These are phyloP conservation scores for Candida tunisiensis DNA, from an alignment of 1,139 yeast species.

Conservation along the genomic window DNA sequence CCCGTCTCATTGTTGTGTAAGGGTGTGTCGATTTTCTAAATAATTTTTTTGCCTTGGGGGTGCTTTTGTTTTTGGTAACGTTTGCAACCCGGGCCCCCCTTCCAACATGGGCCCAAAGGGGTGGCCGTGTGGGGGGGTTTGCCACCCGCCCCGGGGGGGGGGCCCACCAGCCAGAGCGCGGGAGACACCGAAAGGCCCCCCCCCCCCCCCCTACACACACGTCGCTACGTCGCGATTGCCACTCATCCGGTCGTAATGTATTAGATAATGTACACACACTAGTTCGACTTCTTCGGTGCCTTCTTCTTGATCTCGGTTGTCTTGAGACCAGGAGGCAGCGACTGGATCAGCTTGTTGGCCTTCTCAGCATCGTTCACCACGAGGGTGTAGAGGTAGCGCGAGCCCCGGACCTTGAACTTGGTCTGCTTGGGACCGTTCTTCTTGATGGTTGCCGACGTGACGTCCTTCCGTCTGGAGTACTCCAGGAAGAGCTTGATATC, in stretches of 20 bases:
- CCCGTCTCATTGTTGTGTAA: too few species aligned
- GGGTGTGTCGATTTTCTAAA: too few species aligned
- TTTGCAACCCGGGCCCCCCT: too few species aligned
- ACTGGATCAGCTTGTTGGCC: constrained; percentile 97
- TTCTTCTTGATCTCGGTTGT: constrained; percentile 29
- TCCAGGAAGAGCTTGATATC: constrained; percentile 97
- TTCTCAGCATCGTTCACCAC: constrained; percentile 91
- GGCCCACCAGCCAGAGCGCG: too few species aligned
- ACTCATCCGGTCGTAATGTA: not conserved
- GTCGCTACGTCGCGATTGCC: too few species aligned
- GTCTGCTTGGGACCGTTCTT: constrained; percentile 83
- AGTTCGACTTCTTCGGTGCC: constrained; percentile 12
- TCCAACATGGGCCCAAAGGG: too few species aligned
- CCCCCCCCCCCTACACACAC: too few species aligned
- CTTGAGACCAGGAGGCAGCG: constrained; percentile 90
- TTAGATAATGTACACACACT: not conserved
- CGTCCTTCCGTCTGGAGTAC: constrained; percentile 94
- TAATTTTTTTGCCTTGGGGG: too few species aligned
- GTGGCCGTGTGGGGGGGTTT: too few species aligned
- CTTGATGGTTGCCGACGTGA: constrained; percentile 82
- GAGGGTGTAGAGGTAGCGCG: constrained; percentile 89
- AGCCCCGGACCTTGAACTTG: constrained; percentile 98
- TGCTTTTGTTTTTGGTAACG: too few species aligned
- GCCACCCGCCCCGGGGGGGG: too few species aligned
- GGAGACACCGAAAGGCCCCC: too few species aligned